phyloP scores from a whole-genome alignment of 2,329 filamentous ascomycete species.

The Thelonectria blattea region DNA sequence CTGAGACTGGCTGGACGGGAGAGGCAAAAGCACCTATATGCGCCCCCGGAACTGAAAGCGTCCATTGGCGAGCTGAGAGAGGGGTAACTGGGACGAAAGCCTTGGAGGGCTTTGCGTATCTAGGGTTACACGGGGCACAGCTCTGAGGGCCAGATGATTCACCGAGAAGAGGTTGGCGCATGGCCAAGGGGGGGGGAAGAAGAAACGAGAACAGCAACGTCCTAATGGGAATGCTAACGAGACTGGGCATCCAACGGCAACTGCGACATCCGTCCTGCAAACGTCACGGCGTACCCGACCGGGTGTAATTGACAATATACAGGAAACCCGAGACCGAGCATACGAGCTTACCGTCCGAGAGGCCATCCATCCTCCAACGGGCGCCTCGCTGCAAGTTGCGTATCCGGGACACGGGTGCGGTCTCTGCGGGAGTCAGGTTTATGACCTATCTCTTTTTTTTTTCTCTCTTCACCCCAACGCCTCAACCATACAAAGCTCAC shows the following conservation, averaged over 20 bases:
- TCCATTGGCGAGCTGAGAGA: not conserved
- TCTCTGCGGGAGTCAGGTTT: too few species aligned
- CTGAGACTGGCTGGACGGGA: not conserved
- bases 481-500: not conserved
- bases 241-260: too few species aligned
- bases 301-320: too few species aligned
- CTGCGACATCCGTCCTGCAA: too few species aligned
- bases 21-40: not conserved
- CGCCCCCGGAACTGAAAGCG: not conserved
- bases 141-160: not conserved
- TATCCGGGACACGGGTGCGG: too few species aligned
- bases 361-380: too few species aligned
- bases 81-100: not conserved
- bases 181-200: not conserved
- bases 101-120: not conserved
- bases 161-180: not conserved
- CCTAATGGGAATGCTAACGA: too few species aligned
- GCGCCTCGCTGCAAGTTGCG: too few species aligned
- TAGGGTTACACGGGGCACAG: slow-evolving; percentile 1
- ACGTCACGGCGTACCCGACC: too few species aligned
- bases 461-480: not conserved
- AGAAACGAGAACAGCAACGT: not conserved
- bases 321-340: too few species aligned
- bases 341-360: too few species aligned
- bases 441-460: not conserved